Conservation (phyloP, 2,329 filamentous ascomycete species). For the Cladosporium sp. region DNA sequence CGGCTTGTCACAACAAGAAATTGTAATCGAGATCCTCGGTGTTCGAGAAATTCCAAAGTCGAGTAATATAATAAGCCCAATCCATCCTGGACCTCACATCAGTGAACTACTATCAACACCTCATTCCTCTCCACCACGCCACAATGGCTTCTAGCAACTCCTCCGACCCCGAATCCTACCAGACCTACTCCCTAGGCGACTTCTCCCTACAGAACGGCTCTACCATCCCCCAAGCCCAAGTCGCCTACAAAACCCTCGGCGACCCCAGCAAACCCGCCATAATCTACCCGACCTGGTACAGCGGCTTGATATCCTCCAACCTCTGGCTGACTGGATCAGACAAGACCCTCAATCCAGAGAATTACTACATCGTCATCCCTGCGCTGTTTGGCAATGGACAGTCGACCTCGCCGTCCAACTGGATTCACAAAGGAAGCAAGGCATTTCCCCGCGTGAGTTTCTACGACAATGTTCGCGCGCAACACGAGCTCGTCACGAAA, state of each 20-base stretch:
- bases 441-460: slow-evolving; percentile 62
- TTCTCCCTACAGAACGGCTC: slow-evolving; percentile 59
- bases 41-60: too few species aligned
- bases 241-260: slow-evolving; percentile 76
- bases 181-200: slow-evolving; percentile 45
- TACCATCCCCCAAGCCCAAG: slow-evolving; percentile 59
- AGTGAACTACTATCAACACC: too few species aligned
- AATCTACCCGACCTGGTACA: slow-evolving; percentile 76
- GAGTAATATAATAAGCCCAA: too few species aligned
- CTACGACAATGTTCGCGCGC: slow-evolving; percentile 66
- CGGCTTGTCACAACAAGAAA: too few species aligned
- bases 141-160: too few species aligned
- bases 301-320: slow-evolving; percentile 65
- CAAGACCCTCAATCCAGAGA: slow-evolving; percentile 60
- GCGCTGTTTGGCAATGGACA: slow-evolving; percentile 67
- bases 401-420: slow-evolving; percentile 64
- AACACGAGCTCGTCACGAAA: slow-evolving; percentile 62
- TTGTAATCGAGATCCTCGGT: too few species aligned
- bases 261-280: slow-evolving; percentile 59
- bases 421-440: slow-evolving; percentile 29
- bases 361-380: slow-evolving; percentile 65
- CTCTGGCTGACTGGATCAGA: slow-evolving; percentile 67
- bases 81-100: too few species aligned
- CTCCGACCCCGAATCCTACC: slow-evolving; percentile 22
- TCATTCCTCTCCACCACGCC: too few species aligned